A percentile compares a stretch with the other conserved stretches of the same genome.
These are phyloP conservation scores for Carex myosuroides DNA, from an alignment of 176 grass and related monocot species.

Conservation along the genomic window DNA sequence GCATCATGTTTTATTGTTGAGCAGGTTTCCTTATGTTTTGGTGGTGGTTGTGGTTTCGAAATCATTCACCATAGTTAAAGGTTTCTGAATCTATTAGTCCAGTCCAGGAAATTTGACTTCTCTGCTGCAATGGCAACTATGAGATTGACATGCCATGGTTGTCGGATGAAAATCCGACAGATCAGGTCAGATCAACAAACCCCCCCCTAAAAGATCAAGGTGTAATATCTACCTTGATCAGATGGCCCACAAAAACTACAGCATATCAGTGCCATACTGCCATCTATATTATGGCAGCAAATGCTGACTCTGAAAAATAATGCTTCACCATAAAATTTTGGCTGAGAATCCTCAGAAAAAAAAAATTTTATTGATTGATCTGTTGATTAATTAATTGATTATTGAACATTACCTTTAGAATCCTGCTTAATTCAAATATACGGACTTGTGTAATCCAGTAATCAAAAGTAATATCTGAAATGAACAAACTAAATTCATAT, in stretches of 20 bases:
- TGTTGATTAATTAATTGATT: not conserved
- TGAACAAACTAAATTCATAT: not conserved
- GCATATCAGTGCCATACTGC: not conserved
- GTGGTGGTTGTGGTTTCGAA: not conserved
- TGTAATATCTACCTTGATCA: not conserved
- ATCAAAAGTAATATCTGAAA: not conserved
- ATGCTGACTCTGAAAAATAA: not conserved
- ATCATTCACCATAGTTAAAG: not conserved
- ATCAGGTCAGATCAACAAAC: not conserved
- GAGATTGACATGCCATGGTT: too few relatives aligned
- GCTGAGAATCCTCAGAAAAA: not conserved
- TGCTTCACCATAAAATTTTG: not conserved
- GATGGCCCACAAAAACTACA: not conserved
- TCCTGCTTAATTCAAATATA: not conserved
- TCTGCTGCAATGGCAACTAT: not conserved
- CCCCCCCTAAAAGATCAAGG: too few relatives aligned
- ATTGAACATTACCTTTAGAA: not conserved
- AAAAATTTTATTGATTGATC: not conserved
- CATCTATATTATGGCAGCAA: not conserved
- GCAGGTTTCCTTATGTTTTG: not conserved
- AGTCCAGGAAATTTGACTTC: not conserved
- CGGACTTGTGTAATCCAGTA: not conserved
- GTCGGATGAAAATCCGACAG: not conserved
- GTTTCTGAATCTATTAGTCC: not conserved
- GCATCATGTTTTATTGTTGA: not conserved